These are phyloP conservation scores for Hippophae tibetana DNA, from an alignment of 306 rosid genomes.

Conservation along the genomic window DNA sequence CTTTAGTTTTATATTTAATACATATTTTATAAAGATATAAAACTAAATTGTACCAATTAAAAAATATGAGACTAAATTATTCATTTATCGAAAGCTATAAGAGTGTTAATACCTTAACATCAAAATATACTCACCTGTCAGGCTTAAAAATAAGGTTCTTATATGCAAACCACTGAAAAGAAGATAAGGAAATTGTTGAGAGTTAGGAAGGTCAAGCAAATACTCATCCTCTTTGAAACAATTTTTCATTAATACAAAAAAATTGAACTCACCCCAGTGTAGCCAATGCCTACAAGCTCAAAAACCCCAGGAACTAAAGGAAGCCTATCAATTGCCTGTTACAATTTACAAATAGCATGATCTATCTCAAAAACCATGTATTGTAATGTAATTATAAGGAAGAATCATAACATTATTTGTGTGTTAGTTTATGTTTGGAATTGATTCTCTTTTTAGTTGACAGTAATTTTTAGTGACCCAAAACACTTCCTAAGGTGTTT, in stretches of 20 bases:
- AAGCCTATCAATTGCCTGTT: slow-evolving; percentile 91
- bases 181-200: neutral
- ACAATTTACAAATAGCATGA: slow-evolving; percentile 4
- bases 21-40: no score
- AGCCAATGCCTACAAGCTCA: slow-evolving; percentile 86
- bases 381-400: neutral
- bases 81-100: no score
- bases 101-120: no score
- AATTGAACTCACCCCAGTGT: slow-evolving; percentile 59
- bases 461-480: no score
- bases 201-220: neutral
- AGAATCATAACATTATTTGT: no score
- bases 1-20: no score
- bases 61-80: no score
- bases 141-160: slow-evolving; percentile 69
- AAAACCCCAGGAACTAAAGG: slow-evolving; percentile 80
- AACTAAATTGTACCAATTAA: no score
- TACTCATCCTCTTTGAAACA: no score
- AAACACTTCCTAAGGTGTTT: no score
- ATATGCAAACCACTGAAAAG: slow-evolving; percentile 68
- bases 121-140: slow-evolving; percentile 41
- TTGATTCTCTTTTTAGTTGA: no score
- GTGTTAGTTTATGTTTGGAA: no score
- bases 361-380: slow-evolving; percentile 8
- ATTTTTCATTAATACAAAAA: neutral